Conservation (phyloP, 83 land plant species). For the Picea engelmannii region DNA sequence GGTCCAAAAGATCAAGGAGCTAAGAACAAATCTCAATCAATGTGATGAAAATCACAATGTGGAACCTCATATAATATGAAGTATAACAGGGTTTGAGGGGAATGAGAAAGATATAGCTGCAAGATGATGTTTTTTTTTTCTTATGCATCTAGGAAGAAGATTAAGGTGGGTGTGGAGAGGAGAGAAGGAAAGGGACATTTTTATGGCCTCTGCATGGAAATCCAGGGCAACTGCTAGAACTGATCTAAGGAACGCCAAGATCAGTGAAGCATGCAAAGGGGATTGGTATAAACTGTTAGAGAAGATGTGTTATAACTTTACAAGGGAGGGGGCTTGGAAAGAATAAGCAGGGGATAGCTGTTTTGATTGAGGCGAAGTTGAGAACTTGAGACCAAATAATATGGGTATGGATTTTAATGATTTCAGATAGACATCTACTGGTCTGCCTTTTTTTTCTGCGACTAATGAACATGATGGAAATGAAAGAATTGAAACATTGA, state of each 20-base stretch:
- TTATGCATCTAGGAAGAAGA: conserved; percentile 74
- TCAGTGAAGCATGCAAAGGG: conserved; percentile 52
- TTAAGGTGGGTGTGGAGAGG: conserved; percentile 76
- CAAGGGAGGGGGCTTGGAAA: conserved; percentile 27
- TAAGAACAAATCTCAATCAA: too few species aligned
- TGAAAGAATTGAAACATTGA: conserved; percentile 27
- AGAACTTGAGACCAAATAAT: conserved; percentile 66
- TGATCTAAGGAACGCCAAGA: conserved; percentile 13
- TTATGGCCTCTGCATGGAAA: conserved; percentile 6
- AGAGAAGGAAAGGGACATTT: conserved; percentile 62
- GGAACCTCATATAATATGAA: too few species aligned
- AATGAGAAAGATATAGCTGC: conserved; percentile 26
- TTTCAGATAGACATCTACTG: conserved; percentile 37
- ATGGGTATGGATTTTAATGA: conserved; percentile 76
- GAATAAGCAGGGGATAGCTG: conserved; percentile 76
- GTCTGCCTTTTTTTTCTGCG: conserved; percentile 36
- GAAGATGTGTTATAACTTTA: conserved; percentile 97
- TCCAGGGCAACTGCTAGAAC: conserved; percentile 17
- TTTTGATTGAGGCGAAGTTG: conserved; percentile 69
- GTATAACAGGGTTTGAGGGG: background rate
- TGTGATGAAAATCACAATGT: too few species aligned
- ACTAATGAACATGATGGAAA: conserved; percentile 37
- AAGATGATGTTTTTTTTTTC: conserved; percentile 47
- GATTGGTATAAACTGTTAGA: conserved; percentile 73
- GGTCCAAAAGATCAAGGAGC: too few species aligned